A percentile compares a stretch with the other conserved stretches of the same genome.
Conservation (phyloP, 192 early-diverging fungal genomes). For the Mortierella alpina region DNA sequence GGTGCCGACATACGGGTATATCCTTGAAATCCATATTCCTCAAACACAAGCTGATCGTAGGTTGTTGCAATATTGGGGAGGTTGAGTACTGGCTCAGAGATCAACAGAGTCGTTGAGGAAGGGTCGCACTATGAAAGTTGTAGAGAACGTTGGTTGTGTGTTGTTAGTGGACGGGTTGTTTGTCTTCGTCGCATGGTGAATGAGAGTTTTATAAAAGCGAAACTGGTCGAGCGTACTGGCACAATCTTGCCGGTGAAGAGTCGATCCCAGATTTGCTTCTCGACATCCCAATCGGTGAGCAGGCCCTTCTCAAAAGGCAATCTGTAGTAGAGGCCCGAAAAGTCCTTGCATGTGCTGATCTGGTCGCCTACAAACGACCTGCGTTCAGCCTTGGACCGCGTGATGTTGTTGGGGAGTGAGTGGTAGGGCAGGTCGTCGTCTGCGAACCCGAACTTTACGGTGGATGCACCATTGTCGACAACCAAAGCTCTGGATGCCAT, state of each 20-base stretch:
- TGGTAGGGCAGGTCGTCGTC: conserved; percentile 32
- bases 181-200: not conserved
- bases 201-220: no score
- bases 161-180: not conserved
- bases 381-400: conserved; percentile 65
- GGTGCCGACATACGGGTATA: conserved; percentile 59
- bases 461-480: conserved; percentile 52
- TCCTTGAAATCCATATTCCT: conserved; percentile 80
- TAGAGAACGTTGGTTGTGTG: not conserved
- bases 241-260: conserved; percentile 71
- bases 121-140: conserved; percentile 63
- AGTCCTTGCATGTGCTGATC: conserved; percentile 69
- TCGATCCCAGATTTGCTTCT: conserved; percentile 85
- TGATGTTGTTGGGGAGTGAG: conserved; percentile 69
- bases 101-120: conserved; percentile 64
- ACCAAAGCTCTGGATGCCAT: conserved; percentile 46
- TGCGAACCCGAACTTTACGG: conserved; percentile 47
- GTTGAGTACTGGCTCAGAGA: conserved; percentile 88
- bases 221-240: conserved; percentile 56
- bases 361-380: conserved; percentile 77
- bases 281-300: conserved; percentile 81
- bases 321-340: conserved; percentile 78
- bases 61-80: conserved; percentile 73
- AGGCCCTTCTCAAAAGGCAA: conserved; percentile 87
- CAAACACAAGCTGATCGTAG: conserved; percentile 88